A percentile compares a stretch with the other conserved stretches of the same genome.
phyloP scores from a whole-genome alignment of 2,329 filamentous ascomycete genomes.

The Botryotinia narcissicola region DNA sequence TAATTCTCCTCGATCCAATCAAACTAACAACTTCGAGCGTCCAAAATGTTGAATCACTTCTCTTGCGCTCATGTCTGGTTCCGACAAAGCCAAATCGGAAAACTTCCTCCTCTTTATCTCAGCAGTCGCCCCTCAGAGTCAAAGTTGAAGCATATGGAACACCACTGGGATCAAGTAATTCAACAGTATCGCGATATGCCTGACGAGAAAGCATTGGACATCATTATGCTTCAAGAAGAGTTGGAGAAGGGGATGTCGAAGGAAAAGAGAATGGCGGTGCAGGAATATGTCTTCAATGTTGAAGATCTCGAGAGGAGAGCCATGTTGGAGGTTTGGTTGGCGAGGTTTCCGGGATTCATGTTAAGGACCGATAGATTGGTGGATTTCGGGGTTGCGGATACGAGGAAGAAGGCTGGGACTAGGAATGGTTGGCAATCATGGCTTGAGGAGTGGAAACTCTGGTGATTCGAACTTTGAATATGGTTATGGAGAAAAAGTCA shows the following conservation, averaged over 20 bases:
- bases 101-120: slow-evolving; percentile 7
- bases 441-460: slow-evolving; percentile 3
- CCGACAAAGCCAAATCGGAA: background rate
- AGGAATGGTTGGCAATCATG: background rate
- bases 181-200: background rate
- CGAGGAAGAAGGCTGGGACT: background rate
- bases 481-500: background rate
- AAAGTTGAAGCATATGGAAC: background rate
- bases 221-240: slow-evolving; percentile 11
- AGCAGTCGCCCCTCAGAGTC: background rate
- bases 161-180: slow-evolving; percentile 7
- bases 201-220: background rate
- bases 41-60: background rate
- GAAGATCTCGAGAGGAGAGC: slow-evolving; percentile 6
- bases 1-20: no score
- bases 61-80: background rate
- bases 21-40: background rate
- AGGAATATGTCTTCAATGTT: background rate
- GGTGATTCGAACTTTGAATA: background rate
- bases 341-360: slow-evolving; percentile 13
- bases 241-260: slow-evolving; percentile 4
- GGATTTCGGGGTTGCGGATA: background rate
- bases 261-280: background rate
- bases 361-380: slow-evolving; percentile 7
- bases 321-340: slow-evolving; percentile 12